Evolutionary conservation across 2,329 filamentous ascomycete genomes (phyloP).

Genomic region (Arachnopeziza araneosa): DNA sequence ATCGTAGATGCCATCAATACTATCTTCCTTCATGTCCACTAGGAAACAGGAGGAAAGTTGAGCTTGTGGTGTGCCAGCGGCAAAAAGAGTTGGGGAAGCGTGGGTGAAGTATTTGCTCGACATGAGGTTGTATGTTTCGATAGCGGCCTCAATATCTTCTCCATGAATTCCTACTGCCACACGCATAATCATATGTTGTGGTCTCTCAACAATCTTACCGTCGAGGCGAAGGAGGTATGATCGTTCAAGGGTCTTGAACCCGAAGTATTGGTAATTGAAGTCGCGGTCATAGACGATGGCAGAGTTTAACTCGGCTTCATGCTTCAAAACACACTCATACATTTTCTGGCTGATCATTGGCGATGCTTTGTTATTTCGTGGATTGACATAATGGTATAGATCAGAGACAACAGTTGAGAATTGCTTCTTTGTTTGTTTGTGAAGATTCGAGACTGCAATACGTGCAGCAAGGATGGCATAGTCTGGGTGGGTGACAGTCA

Average conservation of each 20-base stretch:
- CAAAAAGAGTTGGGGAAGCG: conserved; percentile 96
- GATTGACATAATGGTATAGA: conserved; percentile 93
- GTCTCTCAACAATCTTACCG: conserved; percentile 93
- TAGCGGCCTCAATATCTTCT: conserved; percentile 85
- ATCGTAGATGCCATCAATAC: conserved; percentile 98
- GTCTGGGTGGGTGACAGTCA: conserved; percentile 98
- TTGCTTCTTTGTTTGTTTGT: conserved; percentile 99
- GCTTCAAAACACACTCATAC: conserved; percentile 90
- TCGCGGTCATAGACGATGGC: conserved; percentile 99
- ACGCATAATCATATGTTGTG: conserved; percentile 99
- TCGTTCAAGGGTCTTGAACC: conserved; percentile 97
- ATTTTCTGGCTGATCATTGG: conserved; percentile 94
- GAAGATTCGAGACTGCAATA: conserved; percentile 97
- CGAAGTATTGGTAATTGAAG: conserved; percentile 99
- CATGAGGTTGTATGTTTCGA: conserved; percentile 99
- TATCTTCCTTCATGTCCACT: conserved; percentile 99
- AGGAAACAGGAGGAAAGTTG: conserved; percentile 98
- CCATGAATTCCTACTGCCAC: conserved; percentile 96
- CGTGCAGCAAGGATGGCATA: conserved; percentile 97
- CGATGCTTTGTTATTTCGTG: conserved; percentile 74
- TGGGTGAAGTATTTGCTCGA: conserved; percentile 98
- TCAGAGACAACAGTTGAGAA: conserved; percentile 94
- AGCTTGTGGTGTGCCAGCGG: conserved; percentile 88
- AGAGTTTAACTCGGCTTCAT: conserved; percentile 95
- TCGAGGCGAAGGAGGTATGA: conserved; percentile 95